These are phyloP conservation scores for Cordyceps farinosa DNA, from an alignment of 2,329 filamentous ascomycete genomes.

Conservation along the genomic window DNA sequence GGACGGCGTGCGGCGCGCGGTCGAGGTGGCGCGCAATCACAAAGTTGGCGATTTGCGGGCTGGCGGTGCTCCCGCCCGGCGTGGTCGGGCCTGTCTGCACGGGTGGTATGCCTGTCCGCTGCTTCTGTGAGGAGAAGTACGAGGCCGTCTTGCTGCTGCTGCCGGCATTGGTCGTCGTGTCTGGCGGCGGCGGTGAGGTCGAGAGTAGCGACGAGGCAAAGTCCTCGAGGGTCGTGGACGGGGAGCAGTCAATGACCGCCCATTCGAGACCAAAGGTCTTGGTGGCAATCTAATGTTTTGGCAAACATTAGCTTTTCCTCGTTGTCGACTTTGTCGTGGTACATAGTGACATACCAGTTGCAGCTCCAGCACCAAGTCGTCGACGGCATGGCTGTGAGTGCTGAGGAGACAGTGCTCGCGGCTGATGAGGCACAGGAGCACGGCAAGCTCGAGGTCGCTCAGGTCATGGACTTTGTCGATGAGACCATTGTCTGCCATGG, in stretches of 20 bases:
- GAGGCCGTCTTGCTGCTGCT: constrained; percentile 26
- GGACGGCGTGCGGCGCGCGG: constrained; percentile 66
- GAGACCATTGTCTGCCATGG: constrained; percentile 61
- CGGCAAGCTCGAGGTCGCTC: constrained; percentile 82
- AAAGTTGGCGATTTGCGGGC: constrained; percentile 67
- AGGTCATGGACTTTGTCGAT: constrained; percentile 70
- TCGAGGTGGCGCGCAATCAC: constrained; percentile 80
- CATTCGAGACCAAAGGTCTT: constrained; percentile 70
- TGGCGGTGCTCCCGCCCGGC: neutral
- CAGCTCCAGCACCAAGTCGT: constrained; percentile 70
- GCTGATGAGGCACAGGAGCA: constrained; percentile 75
- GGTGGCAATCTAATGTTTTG: constrained; percentile 52
- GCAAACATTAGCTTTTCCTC: neutral
- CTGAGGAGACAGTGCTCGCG: constrained; percentile 87
- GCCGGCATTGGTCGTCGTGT: constrained; percentile 23
- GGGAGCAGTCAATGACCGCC: constrained; percentile 68
- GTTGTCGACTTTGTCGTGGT: neutral
- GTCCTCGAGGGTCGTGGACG: constrained; percentile 72
- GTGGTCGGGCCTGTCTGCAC: constrained; percentile 17
- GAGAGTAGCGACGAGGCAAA: constrained; percentile 69
- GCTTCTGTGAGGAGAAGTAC: constrained; percentile 28
- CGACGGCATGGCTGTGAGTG: constrained; percentile 56
- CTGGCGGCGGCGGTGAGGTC: constrained; percentile 21
- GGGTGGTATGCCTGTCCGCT: neutral
- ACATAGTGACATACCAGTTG: constrained; percentile 50